Percentiles rank a stretch among this genome's conserved stretches.
phyloP scores from a whole-genome alignment of 768 basidiomycete species.

The Agaricus bisporus region DNA sequence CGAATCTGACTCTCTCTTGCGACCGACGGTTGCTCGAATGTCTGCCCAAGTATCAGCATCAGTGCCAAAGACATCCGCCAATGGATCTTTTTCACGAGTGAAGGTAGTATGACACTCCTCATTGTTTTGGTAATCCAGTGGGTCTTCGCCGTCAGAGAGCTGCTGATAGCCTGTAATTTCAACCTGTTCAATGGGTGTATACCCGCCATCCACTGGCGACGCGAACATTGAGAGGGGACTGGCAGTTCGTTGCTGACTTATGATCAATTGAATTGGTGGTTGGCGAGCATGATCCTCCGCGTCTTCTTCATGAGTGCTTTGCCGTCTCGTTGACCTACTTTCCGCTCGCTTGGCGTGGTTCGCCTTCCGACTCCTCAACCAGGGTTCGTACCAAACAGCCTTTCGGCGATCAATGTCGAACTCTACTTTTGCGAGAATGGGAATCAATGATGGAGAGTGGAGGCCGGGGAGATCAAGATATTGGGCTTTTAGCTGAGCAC shows the following conservation, averaged over 20 bases:
- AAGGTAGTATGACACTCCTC: constrained; percentile 30
- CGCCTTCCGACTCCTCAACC: constrained; percentile 59
- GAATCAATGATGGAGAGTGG: constrained; percentile 57
- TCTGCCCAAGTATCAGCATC: constrained; percentile 61
- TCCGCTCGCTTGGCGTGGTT: constrained; percentile 56
- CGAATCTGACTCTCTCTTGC: constrained; percentile 29
- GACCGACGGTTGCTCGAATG: constrained; percentile 32
- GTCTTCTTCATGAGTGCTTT: constrained; percentile 13
- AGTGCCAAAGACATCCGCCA: constrained; percentile 59
- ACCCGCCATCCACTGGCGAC: constrained; percentile 10
- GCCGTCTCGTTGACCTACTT: constrained; percentile 24
- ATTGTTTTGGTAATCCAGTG: not conserved
- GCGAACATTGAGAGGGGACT: constrained; percentile 25
- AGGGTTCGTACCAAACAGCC: constrained; percentile 84
- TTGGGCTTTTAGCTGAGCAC: constrained; percentile 26
- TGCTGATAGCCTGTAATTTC: constrained; percentile 25
- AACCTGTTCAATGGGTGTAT: constrained; percentile 8
- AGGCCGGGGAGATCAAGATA: constrained; percentile 65
- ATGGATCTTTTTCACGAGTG: constrained; percentile 37
- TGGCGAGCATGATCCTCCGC: constrained; percentile 20
- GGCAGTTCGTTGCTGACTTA: constrained; percentile 39
- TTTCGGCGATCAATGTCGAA: constrained; percentile 84
- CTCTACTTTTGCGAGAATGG: constrained; percentile 89
- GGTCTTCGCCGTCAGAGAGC: constrained; percentile 29
- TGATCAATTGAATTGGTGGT: constrained; percentile 46